phyloP scores from a whole-genome alignment of 2,329 filamentous ascomycete species.

The Colletotrichum lini region DNA sequence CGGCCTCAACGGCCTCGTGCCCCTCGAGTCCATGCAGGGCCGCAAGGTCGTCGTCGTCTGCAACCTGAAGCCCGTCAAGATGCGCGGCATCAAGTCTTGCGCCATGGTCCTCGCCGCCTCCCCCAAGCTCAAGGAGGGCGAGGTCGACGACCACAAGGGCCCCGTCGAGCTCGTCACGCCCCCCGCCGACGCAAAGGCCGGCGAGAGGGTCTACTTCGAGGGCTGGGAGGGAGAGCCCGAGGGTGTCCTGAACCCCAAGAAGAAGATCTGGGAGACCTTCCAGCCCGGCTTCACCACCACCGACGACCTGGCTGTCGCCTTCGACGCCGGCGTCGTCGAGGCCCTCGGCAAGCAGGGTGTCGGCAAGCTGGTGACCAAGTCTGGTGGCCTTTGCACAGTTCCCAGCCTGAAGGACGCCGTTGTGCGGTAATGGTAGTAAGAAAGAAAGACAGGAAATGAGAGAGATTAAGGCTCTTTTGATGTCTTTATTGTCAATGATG shows the following conservation, averaged over 20 bases:
- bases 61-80: conserved; percentile 99
- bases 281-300: conserved; percentile 97
- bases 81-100: conserved; percentile 85
- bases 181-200: conserved; percentile 82
- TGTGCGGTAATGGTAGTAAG: conserved; percentile 74
- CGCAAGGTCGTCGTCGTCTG: conserved; percentile 96
- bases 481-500: conserved; percentile 10
- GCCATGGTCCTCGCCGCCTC: conserved; percentile 97
- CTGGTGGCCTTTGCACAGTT: conserved; percentile 86
- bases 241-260: conserved; percentile 96
- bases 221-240: conserved; percentile 96
- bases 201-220: conserved; percentile 92
- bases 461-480: not conserved
- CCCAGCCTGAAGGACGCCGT: conserved; percentile 83
- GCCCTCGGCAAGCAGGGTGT: conserved; percentile 79
- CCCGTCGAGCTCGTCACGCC: conserved; percentile 94
- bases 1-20: conserved; percentile 92
- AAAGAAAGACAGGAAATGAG: not conserved
- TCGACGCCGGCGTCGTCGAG: conserved; percentile 84
- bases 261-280: conserved; percentile 98
- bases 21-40: conserved; percentile 95
- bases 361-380: conserved; percentile 80
- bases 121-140: conserved; percentile 85
- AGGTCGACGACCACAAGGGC: conserved; percentile 86
- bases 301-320: conserved; percentile 83